A percentile compares a stretch with the other conserved stretches of the same genome.
Evolutionary conservation across 352 stramenopile genomes (phyloP).

Genomic region (Phytophthora megakarya): DNA sequence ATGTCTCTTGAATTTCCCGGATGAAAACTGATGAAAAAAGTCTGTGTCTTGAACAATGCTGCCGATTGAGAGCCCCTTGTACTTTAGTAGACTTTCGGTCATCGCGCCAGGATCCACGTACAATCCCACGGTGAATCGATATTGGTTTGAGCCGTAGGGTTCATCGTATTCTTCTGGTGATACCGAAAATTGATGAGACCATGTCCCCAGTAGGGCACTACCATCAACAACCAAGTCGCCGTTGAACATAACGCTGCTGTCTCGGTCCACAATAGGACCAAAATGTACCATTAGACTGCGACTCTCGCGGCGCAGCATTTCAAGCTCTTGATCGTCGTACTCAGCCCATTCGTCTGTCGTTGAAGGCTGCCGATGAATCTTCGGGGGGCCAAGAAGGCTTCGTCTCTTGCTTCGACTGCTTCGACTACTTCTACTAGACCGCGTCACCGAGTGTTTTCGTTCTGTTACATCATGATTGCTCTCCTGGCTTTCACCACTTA

Average conservation of each 20-base stretch:
- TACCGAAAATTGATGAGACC: slow-evolving; percentile 64
- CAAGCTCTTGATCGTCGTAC: slow-evolving; percentile 66
- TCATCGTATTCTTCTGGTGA: slow-evolving; percentile 41
- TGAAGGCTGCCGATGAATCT: slow-evolving; percentile 35
- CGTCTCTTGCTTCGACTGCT: slow-evolving; percentile 17
- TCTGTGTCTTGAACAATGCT: slow-evolving; percentile 80
- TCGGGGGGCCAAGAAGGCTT: slow-evolving; percentile 8
- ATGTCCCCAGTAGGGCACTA: slow-evolving; percentile 68
- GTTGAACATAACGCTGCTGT: slow-evolving; percentile 64
- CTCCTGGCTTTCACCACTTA: slow-evolving; percentile 15
- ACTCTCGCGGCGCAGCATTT: slow-evolving; percentile 66
- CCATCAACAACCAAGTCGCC: slow-evolving; percentile 62
- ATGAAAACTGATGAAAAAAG: slow-evolving; percentile 73
- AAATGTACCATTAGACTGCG: slow-evolving; percentile 66
- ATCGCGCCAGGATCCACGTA: slow-evolving; percentile 69
- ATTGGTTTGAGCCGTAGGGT: slow-evolving; percentile 39
- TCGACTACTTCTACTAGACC: slow-evolving; percentile 23
- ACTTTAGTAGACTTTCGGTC: slow-evolving; percentile 75
- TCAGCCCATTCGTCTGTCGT: slow-evolving; percentile 68
- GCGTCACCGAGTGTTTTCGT: slow-evolving; percentile 9
- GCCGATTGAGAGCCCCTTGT: slow-evolving; percentile 78
- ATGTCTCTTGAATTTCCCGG: slow-evolving; percentile 68
- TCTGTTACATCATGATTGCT: slow-evolving; percentile 5
- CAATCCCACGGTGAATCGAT: slow-evolving; percentile 62
- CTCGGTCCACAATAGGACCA: slow-evolving; percentile 66